These are phyloP conservation scores for Floccularia luteovirens DNA, from an alignment of 768 basidiomycete genomes.

Conservation along the genomic window DNA sequence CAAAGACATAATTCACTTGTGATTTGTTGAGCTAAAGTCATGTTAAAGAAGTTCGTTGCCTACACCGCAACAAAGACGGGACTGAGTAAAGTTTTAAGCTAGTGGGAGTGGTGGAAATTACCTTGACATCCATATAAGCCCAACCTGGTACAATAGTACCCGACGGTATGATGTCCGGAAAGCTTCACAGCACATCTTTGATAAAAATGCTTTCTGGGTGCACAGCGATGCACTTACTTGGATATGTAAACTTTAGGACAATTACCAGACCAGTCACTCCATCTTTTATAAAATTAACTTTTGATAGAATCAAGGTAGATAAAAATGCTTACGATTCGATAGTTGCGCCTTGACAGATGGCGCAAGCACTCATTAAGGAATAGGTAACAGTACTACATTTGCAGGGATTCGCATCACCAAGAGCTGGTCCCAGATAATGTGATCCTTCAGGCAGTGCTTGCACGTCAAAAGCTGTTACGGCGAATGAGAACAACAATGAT, in stretches of 20 bases:
- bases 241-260: conserved; percentile 29
- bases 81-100: neutral
- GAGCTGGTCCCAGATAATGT: conserved; percentile 32
- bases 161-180: conserved; percentile 35
- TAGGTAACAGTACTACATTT: conserved; percentile 53
- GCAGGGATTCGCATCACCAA: conserved; percentile 31
- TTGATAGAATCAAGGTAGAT: neutral
- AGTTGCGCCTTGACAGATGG: conserved; percentile 40
- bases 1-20: conserved; percentile 9
- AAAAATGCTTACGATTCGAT: conserved; percentile 16
- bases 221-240: conserved; percentile 11
- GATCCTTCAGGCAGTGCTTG: conserved; percentile 17
- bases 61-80: neutral
- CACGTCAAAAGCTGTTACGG: conserved; percentile 21
- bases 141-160: conserved; percentile 49
- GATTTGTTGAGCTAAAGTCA: conserved; percentile 20
- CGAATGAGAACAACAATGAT: neutral
- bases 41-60: neutral
- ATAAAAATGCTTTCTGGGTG: neutral
- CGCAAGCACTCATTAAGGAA: conserved; percentile 49
- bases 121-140: conserved; percentile 52
- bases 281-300: conserved; percentile 21
- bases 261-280: conserved; percentile 42
- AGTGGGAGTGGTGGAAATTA: conserved; percentile 9
- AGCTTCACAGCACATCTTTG: conserved; percentile 21